Conservation (phyloP, 2,329 filamentous ascomycete genomes). For the Botryotinia narcissicola region DNA sequence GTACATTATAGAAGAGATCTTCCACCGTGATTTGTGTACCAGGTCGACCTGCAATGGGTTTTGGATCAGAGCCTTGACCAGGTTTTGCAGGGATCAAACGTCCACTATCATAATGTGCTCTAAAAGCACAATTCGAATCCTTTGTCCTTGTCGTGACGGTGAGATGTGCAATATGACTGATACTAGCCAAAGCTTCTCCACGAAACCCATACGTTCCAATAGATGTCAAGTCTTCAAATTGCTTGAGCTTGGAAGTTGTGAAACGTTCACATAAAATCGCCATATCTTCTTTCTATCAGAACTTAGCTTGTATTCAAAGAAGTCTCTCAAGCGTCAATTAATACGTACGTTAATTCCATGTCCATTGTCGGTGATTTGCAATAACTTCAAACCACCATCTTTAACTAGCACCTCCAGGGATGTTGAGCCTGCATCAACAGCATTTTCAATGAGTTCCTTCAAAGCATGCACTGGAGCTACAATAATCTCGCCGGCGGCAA, state of each 20-base stretch:
- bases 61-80: conserved; percentile 81
- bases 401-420: conserved; percentile 88
- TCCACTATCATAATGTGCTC: conserved; percentile 82
- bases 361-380: conserved; percentile 97
- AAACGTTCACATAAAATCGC: conserved; percentile 92
- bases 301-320: conserved; percentile 17
- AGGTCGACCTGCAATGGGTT: conserved; percentile 78
- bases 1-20: conserved; percentile 95
- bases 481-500: conserved; percentile 96
- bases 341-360: conserved; percentile 81
- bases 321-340: conserved; percentile 9
- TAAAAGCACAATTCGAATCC: conserved; percentile 84
- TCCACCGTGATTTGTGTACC: conserved; percentile 97
- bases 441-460: conserved; percentile 95
- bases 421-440: conserved; percentile 95
- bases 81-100: conserved; percentile 80
- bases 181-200: conserved; percentile 92
- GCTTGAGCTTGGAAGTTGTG: conserved; percentile 92
- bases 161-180: conserved; percentile 96
- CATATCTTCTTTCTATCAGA: conserved; percentile 75
- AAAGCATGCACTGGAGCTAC: conserved; percentile 93
- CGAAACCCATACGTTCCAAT: conserved; percentile 98
- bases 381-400: conserved; percentile 88
- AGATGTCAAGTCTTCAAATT: conserved; percentile 84
- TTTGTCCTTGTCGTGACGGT: conserved; percentile 92